These are phyloP conservation scores for Ephemerocybe angulata DNA, from an alignment of 768 basidiomycete species.

Conservation along the genomic window DNA sequence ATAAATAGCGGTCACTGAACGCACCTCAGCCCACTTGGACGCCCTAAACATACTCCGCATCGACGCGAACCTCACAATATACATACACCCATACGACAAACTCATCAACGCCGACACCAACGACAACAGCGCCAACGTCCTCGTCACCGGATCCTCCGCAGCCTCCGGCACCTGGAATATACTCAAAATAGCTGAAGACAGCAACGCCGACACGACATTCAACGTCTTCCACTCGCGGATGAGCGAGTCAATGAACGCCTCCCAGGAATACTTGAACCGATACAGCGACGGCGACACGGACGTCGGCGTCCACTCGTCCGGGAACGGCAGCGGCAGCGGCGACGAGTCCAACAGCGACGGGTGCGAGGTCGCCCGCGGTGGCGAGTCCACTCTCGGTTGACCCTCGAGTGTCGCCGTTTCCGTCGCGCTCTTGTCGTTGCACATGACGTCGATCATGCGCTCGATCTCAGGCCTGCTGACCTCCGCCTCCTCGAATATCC, in stretches of 20 bases:
- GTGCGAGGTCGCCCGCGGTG: constrained; percentile 1
- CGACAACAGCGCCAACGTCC: constrained; percentile 61
- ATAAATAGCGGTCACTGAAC: too few relatives aligned
- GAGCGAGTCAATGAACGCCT: constrained; percentile 66
- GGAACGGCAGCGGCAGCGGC: constrained; percentile 42
- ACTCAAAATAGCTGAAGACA: constrained; percentile 58
- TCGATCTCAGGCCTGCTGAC: constrained; percentile 71
- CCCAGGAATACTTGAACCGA: constrained; percentile 68
- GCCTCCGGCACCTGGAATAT: constrained; percentile 59
- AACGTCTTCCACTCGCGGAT: constrained; percentile 71
- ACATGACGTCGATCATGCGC: constrained; percentile 40
- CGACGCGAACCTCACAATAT: constrained; percentile 65
- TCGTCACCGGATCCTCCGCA: constrained; percentile 55
- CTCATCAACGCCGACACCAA: constrained; percentile 67
- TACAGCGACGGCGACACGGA: constrained; percentile 60
- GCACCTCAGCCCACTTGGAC: constrained; percentile 68
- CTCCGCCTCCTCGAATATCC: constrained; percentile 75
- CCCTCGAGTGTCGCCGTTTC: neutral
- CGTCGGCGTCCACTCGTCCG: constrained; percentile 51
- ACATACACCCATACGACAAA: constrained; percentile 68
- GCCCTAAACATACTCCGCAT: constrained; percentile 74
- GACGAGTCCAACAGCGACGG: constrained; percentile 16
- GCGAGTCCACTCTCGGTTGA: neutral
- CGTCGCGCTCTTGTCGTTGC: neutral
- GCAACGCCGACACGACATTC: constrained; percentile 68